Evolutionary conservation across 202 grass and related monocot genomes (phyloP).

Genomic region (Saccharum hybrid): DNA sequence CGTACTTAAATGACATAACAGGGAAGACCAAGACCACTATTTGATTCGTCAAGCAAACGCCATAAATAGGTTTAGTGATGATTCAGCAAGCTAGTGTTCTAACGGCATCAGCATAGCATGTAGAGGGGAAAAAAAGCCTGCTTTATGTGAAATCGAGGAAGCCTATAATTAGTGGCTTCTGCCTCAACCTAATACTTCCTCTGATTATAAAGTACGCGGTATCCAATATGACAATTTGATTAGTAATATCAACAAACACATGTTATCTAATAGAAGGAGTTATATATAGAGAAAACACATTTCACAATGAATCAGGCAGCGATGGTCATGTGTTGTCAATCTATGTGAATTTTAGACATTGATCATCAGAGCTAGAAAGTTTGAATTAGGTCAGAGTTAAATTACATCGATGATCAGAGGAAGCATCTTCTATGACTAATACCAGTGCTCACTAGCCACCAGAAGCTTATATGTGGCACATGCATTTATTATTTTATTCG

Average conservation of each 20-base stretch:
- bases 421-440: not conserved
- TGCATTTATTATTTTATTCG: not conserved
- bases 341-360: not conserved
- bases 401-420: not conserved
- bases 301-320: not conserved
- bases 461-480: not conserved
- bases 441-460: not conserved
- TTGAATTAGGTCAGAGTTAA: not conserved
- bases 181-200: not conserved
- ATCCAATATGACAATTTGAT: not conserved
- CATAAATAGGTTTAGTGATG: slow-evolving; percentile 32
- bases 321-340: not conserved
- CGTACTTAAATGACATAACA: not conserved
- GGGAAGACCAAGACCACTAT: not conserved
- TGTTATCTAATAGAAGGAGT: not conserved
- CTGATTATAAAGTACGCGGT: not conserved
- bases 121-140: not conserved
- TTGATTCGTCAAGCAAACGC: not conserved
- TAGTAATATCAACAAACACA: not conserved
- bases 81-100: slow-evolving; percentile 10
- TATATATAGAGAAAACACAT: not conserved
- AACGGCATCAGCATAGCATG: not conserved
- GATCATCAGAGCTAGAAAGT: not conserved
- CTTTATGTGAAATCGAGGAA: slow-evolving; percentile 16
- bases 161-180: not conserved